phyloP scores from a whole-genome alignment of 1,284 basidiomycete genomes.

The Fomes fomentarius region DNA sequence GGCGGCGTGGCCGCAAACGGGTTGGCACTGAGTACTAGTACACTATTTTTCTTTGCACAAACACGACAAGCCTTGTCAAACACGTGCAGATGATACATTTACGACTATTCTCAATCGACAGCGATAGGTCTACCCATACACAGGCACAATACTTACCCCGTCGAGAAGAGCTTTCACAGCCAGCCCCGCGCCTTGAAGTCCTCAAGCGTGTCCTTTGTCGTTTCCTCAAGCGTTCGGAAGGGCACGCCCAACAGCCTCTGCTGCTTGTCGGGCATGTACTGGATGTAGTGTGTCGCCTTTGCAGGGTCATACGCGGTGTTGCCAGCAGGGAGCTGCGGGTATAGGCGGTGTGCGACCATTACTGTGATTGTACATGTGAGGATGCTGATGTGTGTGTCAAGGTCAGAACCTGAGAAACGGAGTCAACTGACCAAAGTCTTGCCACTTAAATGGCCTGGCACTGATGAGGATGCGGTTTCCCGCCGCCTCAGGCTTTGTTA shows the following conservation, averaged over 20 bases:
- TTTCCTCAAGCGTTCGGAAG: conserved; percentile 45
- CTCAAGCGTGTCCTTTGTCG: conserved; percentile 42
- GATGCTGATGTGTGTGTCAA: too few species aligned
- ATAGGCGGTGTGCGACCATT: conserved; percentile 11
- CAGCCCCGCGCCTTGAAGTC: conserved; percentile 46
- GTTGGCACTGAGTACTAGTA: too few species aligned
- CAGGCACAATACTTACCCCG: too few species aligned
- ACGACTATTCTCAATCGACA: too few species aligned
- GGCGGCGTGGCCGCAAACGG: too few species aligned
- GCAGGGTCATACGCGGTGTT: conserved; percentile 18
- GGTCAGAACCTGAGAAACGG: not conserved
- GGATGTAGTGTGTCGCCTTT: conserved; percentile 32
- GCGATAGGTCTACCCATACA: too few species aligned
- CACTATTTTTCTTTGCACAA: too few species aligned
- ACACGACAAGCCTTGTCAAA: too few species aligned
- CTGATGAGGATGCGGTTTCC: conserved; percentile 54
- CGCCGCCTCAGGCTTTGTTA: conserved; percentile 51
- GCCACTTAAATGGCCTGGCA: conserved; percentile 30
- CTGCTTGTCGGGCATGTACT: conserved; percentile 40
- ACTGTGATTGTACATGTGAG: conserved; percentile 1
- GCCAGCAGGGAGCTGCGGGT: conserved; percentile 7
- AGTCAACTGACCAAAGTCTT: conserved; percentile 26
- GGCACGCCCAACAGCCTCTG: conserved; percentile 48
- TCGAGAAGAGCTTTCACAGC: not conserved
- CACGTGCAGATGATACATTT: too few species aligned